Evolutionary conservation across 2,329 filamentous ascomycete species (phyloP).

Genomic region (Mycogone perniciosa): DNA sequence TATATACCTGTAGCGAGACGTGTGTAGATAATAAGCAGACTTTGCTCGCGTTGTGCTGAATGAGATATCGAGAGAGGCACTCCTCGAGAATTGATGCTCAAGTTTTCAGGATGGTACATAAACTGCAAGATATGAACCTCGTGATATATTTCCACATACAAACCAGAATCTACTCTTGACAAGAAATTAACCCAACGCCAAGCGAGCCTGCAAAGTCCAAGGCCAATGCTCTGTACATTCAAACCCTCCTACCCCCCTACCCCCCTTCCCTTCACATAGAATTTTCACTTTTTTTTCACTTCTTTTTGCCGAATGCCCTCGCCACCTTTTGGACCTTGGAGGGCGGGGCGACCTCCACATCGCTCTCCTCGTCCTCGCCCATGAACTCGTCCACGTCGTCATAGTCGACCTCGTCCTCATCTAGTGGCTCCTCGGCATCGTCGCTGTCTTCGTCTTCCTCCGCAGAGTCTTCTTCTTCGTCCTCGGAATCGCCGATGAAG

Average conservation of each 20-base stretch:
- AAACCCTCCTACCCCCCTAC: neutral
- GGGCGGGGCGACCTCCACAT: slow-evolving; percentile 43
- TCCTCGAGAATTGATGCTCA: too few relatives aligned
- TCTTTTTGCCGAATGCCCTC: slow-evolving; percentile 31
- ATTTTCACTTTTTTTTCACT: slow-evolving; percentile 20
- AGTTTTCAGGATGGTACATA: too few relatives aligned
- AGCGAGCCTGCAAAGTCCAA: slow-evolving; percentile 4
- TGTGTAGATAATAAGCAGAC: too few relatives aligned
- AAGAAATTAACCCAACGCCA: slow-evolving; percentile 11
- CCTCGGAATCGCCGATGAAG: slow-evolving; percentile 53
- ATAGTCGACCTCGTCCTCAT: slow-evolving; percentile 55
- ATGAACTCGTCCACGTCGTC: slow-evolving; percentile 50
- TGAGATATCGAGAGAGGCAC: too few relatives aligned
- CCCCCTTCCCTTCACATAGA: neutral
- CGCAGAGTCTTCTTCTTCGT: slow-evolving; percentile 44
- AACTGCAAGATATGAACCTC: neutral
- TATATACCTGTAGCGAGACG: too few relatives aligned
- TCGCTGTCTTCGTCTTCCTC: slow-evolving; percentile 39
- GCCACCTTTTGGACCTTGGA: slow-evolving; percentile 38
- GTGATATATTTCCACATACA: neutral
- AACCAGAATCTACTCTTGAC: neutral
- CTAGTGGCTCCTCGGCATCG: slow-evolving; percentile 43
- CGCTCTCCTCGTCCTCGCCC: slow-evolving; percentile 51
- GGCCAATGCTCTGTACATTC: neutral
- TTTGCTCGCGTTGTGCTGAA: too few relatives aligned